Evolutionary conservation across 2,329 filamentous ascomycete genomes (phyloP).

Genomic region (Colletotrichum tofieldiae): DNA sequence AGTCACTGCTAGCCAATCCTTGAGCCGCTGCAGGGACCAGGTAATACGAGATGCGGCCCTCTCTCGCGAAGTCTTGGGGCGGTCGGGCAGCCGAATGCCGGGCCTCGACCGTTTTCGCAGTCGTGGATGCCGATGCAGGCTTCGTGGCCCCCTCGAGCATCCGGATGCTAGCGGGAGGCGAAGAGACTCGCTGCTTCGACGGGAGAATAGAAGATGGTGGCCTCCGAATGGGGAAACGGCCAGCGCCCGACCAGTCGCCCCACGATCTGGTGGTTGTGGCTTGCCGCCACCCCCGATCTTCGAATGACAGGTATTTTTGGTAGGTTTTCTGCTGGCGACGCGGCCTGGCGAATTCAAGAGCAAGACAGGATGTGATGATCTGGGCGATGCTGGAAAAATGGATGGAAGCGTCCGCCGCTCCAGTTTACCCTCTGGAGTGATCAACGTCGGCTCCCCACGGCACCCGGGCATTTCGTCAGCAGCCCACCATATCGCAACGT

Average conservation of each 20-base stretch:
- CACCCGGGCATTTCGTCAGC: constrained; percentile 32
- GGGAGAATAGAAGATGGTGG: constrained; percentile 14
- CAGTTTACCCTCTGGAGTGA: neutral
- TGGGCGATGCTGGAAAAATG: neutral
- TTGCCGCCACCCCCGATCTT: constrained; percentile 9
- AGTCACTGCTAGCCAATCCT: constrained; percentile 34
- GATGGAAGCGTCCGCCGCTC: neutral
- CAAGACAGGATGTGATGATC: neutral
- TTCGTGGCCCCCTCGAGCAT: constrained; percentile 35
- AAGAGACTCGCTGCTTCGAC: constrained; percentile 5
- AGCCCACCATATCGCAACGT: constrained; percentile 27
- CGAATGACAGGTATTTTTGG: constrained; percentile 32
- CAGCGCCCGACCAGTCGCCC: constrained; percentile 15
- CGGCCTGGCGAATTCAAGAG: constrained; percentile 1
- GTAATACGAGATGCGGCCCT: constrained; percentile 35
- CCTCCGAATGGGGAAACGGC: constrained; percentile 21
- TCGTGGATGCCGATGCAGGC: constrained; percentile 25
- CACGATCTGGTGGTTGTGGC: constrained; percentile 31
- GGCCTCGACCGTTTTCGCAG: constrained; percentile 21
- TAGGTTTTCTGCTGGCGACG: constrained; percentile 9
- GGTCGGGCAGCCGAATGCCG: constrained; percentile 35
- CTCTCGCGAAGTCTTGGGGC: neutral
- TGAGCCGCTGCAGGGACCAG: constrained; percentile 36
- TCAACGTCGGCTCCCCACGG: constrained; percentile 12
- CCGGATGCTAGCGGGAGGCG: constrained; percentile 12